phyloP scores from a whole-genome alignment of 768 basidiomycete species.

The Tulasnella sp. region DNA sequence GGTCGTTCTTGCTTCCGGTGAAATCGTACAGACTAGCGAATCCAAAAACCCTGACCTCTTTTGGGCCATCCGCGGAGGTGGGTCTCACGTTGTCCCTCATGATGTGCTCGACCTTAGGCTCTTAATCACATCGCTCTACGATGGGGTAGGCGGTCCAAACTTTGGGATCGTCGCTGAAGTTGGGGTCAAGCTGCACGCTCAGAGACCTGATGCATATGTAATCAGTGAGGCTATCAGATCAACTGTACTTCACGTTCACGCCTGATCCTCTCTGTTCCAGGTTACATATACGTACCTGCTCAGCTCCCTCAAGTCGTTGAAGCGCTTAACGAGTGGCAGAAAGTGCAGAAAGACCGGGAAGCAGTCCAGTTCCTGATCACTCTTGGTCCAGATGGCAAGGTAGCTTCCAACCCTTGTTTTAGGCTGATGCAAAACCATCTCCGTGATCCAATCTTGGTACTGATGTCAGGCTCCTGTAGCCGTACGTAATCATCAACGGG shows the following conservation, averaged over 20 bases:
- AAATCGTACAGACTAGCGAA: neutral
- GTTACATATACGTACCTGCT: neutral
- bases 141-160: constrained; percentile 10
- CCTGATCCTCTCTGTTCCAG: neutral
- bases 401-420: neutral
- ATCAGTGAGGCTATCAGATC: neutral
- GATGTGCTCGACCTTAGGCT: no score
- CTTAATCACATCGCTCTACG: no score
- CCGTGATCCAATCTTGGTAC: no score
- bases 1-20: constrained; percentile 7
- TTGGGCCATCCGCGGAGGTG: constrained; percentile 12
- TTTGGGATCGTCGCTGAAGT: constrained; percentile 10
- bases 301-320: constrained; percentile 1
- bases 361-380: neutral
- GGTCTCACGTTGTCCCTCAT: no score
- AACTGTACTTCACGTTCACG: neutral
- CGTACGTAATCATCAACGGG: neutral
- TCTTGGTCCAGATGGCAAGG: neutral
- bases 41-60: neutral
- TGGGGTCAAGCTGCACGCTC: neutral
- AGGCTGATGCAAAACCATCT: neutral
- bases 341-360: neutral
- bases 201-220: constrained; percentile 1
- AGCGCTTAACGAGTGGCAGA: neutral
- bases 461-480: neutral